Evolutionary conservation across 2,329 filamentous ascomycete genomes (phyloP).

Genomic region (Tolypocladium amazonense): DNA sequence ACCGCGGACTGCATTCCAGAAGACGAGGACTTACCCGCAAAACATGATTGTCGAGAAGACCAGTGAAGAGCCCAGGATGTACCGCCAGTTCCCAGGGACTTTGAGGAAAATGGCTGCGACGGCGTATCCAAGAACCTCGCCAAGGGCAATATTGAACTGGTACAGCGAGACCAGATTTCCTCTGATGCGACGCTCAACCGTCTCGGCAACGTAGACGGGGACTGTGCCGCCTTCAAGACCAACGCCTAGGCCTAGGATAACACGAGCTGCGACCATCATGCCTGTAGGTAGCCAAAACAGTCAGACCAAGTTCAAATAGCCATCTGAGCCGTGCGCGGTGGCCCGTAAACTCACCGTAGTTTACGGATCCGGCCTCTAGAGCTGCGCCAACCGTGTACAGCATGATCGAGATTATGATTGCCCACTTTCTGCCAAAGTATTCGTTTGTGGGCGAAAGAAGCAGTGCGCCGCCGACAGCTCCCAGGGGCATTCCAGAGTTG

Average conservation of each 20-base stretch:
- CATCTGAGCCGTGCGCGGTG: too few relatives aligned
- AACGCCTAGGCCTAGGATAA: conserved; percentile 60
- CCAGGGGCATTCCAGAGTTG: conserved; percentile 61
- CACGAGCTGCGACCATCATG: conserved; percentile 59
- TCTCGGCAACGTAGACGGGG: conserved; percentile 65
- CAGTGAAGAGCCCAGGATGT: conserved; percentile 62
- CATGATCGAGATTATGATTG: conserved; percentile 58
- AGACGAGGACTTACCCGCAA: conserved; percentile 12
- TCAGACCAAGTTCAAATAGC: neutral
- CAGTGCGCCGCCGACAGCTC: conserved; percentile 59
- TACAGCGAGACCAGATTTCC: conserved; percentile 66
- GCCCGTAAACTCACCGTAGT: conserved; percentile 35
- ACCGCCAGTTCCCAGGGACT: conserved; percentile 62
- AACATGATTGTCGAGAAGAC: conserved; percentile 47
- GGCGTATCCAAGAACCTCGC: conserved; percentile 63
- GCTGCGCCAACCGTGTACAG: conserved; percentile 62
- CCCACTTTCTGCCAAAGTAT: conserved; percentile 53
- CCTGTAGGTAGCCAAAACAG: conserved; percentile 12
- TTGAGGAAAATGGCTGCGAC: conserved; percentile 62
- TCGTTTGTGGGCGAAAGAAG: conserved; percentile 59
- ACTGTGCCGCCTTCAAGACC: conserved; percentile 67
- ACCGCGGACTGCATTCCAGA: neutral
- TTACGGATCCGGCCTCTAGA: conserved; percentile 55
- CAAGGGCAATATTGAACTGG: conserved; percentile 66
- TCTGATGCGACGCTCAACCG: conserved; percentile 54